Evolutionary conservation across 352 stramenopile species (phyloP), one percentile per base, ranked within the genome.

Genomic region (Aphanomyces astaci): DNA sequence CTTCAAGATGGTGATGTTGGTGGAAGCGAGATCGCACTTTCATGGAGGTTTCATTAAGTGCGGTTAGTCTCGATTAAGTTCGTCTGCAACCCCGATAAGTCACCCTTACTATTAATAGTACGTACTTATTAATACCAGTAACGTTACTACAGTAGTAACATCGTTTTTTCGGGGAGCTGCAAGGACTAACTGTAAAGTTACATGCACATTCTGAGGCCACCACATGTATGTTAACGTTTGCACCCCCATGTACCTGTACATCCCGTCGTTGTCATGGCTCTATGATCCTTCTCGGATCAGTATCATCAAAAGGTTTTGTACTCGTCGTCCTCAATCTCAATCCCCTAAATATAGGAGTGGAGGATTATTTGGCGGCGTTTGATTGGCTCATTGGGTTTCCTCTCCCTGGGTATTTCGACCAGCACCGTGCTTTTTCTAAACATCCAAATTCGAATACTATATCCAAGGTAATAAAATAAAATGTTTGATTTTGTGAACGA

Each of bases 1-100:
- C 39, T 52, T 66, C 36, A 43, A 54, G 64, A 71, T 54, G n/a
- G n/a, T n/a, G 49, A 43, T 52, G 52, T 64, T 67, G 63, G 49
- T 69, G 63, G 52, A 45, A 24, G 32, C 63, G 49, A 13, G 0
- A 39, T 32, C 7, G 36, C 36, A 15, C 15, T 43, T 43, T 43
- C 22, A 39, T 39, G n/a, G n/a, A 59, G 4, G 13, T 59, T 19
- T 25, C 13, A 36, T 59, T 39, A 59, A 59, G 51, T 59, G 1
- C 51, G 51, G 30, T 7, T 28, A 28, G 10, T 55, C 10, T 55
- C 48, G 19, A 9, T 59, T 59, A 59, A 36, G 51, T 59, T 28
- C 48, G 28, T 46, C 9, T 46, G 9, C 39, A 46, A 46, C 9
- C 17, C 9, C 39, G 39, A 46, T n/a, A n/a, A n/a, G n/a, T n/a